Conservation (phyloP, 176 grass and related monocot species). For the Thinopyrum elongatum region DNA sequence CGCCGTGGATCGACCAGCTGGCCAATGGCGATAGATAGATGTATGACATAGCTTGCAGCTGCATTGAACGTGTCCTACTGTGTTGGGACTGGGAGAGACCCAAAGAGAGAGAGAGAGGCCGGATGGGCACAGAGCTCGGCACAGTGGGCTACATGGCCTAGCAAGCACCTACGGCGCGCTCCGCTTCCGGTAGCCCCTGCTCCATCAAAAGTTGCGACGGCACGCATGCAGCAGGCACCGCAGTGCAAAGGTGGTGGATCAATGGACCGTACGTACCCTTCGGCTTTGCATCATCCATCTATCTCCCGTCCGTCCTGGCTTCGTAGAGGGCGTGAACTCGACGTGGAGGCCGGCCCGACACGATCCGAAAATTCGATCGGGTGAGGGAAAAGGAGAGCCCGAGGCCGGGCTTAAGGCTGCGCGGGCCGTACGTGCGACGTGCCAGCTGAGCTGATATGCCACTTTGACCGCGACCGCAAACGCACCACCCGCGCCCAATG, state of each 20-base stretch:
- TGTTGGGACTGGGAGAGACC: too few species aligned
- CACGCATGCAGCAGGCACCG: constrained; percentile 42
- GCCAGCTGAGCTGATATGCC: constrained; percentile 27
- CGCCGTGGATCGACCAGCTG: not conserved
- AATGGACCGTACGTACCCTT: not conserved
- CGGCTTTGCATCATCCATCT: too few species aligned
- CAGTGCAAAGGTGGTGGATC: not conserved
- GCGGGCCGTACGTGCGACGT: not conserved
- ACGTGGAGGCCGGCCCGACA: not conserved
- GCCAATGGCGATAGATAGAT: not conserved
- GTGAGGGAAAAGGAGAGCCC: not conserved
- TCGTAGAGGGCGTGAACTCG: too few species aligned
- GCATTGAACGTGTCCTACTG: not conserved
- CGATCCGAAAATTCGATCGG: not conserved
- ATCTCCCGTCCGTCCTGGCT: too few species aligned
- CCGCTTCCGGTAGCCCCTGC: too few species aligned
- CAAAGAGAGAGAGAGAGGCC: not conserved
- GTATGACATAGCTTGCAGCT: not conserved
- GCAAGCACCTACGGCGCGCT: not conserved
- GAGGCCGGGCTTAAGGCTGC: constrained; percentile 15
- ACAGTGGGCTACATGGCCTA: constrained; percentile 3
- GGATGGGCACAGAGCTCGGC: not conserved
- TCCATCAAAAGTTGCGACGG: constrained; percentile 46
- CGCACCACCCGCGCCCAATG: not conserved
- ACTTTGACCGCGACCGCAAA: constrained; percentile 7